phyloP scores from a whole-genome alignment of 2,329 filamentous ascomycete genomes.

The Pezicula rhizophila region DNA sequence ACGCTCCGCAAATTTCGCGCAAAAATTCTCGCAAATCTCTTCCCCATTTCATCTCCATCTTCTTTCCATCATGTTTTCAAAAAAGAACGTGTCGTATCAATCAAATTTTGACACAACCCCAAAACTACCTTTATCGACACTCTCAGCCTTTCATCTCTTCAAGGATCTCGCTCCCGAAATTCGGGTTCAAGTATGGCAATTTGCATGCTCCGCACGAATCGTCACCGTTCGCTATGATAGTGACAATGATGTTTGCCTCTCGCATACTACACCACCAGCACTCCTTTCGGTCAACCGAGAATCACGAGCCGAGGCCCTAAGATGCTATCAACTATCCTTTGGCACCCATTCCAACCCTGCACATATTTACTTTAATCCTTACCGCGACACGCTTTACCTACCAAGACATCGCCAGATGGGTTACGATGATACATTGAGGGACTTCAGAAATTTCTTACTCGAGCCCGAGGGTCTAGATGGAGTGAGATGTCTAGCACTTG shows the following conservation, averaged over 20 bases:
- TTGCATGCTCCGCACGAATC: conserved; percentile 17
- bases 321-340: conserved; percentile 28
- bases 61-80: too few species aligned
- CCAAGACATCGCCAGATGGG: conserved; percentile 29
- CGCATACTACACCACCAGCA: conserved; percentile 32
- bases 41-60: too few species aligned
- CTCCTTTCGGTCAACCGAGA: conserved; percentile 37
- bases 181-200: conserved; percentile 22
- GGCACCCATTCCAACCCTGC: conserved; percentile 28
- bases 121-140: conserved; percentile 6
- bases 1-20: too few species aligned
- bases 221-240: conserved; percentile 30
- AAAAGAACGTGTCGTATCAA: too few species aligned
- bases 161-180: conserved; percentile 22
- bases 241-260: conserved; percentile 30
- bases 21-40: too few species aligned
- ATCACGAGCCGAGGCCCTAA: conserved; percentile 35
- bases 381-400: conserved; percentile 22
- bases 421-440: conserved; percentile 30
- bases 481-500: conserved; percentile 37
- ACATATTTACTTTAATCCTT: conserved; percentile 24
- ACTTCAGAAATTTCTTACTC: conserved; percentile 32
- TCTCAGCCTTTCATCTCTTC: conserved; percentile 20
- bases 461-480: conserved; percentile 26
- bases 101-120: neutral